Percentiles rank a stretch among this genome's conserved stretches.
phyloP scores from a whole-genome alignment of 768 basidiomycete species.

The Zangia roseola region DNA sequence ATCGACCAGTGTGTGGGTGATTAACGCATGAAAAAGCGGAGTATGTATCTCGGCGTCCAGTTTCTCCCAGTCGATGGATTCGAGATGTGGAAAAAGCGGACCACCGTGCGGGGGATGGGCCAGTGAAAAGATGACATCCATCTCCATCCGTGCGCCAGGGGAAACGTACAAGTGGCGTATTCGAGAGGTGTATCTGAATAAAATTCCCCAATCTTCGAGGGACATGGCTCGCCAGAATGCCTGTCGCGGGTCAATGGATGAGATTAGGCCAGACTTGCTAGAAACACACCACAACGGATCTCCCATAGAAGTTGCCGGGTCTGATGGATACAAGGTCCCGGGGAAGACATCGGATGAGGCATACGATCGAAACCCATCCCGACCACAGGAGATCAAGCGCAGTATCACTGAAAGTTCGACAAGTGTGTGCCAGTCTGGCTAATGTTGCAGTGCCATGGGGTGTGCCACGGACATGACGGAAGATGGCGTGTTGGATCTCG shows the following conservation, averaged over 20 bases:
- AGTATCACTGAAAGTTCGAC: slow-evolving; percentile 16
- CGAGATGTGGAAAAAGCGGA: slow-evolving; percentile 24
- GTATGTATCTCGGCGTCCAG: slow-evolving; percentile 7
- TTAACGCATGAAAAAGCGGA: slow-evolving; percentile 19
- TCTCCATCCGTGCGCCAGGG: slow-evolving; percentile 4
- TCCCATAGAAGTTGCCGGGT: too few relatives aligned
- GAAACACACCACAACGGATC: not conserved
- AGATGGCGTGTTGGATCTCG: slow-evolving; percentile 26
- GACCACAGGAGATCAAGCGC: slow-evolving; percentile 29
- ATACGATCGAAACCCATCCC: slow-evolving; percentile 18
- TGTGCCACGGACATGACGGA: slow-evolving; percentile 11
- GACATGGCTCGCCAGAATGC: slow-evolving; percentile 25
- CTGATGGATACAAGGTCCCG: too few relatives aligned
- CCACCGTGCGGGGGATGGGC: slow-evolving; percentile 19
- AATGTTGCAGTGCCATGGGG: slow-evolving; percentile 5
- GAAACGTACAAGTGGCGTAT: slow-evolving; percentile 9
- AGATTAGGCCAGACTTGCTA: not conserved
- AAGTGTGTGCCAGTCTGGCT: slow-evolving; percentile 26
- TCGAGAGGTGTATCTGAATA: slow-evolving; percentile 27
- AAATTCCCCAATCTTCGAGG: slow-evolving; percentile 28
- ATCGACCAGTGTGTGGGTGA: slow-evolving; percentile 20
- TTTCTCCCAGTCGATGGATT: slow-evolving; percentile 16
- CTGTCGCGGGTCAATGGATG: slow-evolving; percentile 9
- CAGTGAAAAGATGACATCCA: slow-evolving; percentile 24
- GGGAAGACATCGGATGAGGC: slow-evolving; percentile 26